Conservation (phyloP, 2,329 filamentous ascomycete genomes). For the Paecilomyces niveus region DNA sequence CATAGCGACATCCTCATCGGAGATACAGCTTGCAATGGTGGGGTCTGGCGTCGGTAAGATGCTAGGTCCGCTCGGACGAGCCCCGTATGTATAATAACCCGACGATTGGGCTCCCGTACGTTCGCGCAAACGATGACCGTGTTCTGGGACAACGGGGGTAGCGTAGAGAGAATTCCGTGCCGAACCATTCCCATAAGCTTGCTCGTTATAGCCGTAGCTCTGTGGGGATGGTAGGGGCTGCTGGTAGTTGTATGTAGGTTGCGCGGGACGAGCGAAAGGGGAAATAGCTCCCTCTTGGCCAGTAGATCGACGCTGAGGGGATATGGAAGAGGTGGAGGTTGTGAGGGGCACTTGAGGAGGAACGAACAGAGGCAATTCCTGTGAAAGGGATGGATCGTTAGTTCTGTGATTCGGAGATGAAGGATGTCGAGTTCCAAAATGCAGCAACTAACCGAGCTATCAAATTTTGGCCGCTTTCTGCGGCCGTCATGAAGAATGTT, state of each 20-base stretch:
- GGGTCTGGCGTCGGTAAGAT: conserved; percentile 89
- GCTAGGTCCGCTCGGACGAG: conserved; percentile 40
- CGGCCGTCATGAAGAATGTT: conserved; percentile 97
- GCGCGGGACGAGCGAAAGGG: conserved; percentile 66
- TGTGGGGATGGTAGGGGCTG: conserved; percentile 79
- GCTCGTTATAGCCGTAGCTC: conserved; percentile 55
- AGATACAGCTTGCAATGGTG: conserved; percentile 95
- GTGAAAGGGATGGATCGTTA: conserved; percentile 14
- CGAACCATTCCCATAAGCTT: conserved; percentile 28
- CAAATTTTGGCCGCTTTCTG: conserved; percentile 87
- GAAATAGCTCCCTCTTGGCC: conserved; percentile 60
- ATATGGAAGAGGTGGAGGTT: conserved; percentile 95
- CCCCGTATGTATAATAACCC: conserved; percentile 34
- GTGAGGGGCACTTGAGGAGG: conserved; percentile 89
- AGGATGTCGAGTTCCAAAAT: conserved; percentile 13
- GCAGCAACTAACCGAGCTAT: conserved; percentile 78
- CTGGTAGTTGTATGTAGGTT: conserved; percentile 72
- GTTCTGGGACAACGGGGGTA: conserved; percentile 49
- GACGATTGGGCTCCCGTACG: conserved; percentile 50
- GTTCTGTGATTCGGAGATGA: conserved; percentile 5
- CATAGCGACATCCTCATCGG: conserved; percentile 94
- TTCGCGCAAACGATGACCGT: conserved; percentile 60
- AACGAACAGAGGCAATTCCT: conserved; percentile 95
- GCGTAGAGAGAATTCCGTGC: conserved; percentile 46
- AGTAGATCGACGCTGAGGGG: conserved; percentile 76